A percentile compares a stretch with the other conserved stretches of the same genome.
Evolutionary conservation across 1,139 yeast genomes (phyloP).

Genomic region (Hansenula lynferdii): DNA sequence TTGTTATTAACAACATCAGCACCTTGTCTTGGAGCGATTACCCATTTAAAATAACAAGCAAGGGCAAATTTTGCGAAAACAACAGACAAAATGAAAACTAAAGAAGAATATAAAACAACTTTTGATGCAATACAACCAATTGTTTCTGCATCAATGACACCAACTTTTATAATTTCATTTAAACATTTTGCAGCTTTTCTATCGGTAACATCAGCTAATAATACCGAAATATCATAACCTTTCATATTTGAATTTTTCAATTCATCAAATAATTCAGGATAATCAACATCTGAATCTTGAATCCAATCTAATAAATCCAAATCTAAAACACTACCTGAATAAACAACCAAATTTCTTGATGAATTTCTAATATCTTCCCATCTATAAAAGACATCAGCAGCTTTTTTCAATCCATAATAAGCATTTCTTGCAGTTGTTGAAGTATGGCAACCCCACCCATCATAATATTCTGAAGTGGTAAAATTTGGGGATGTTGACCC

Average conservation of each 20-base stretch:
- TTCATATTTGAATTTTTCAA: constrained; percentile 52
- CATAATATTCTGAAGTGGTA: constrained; percentile 51
- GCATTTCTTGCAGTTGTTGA: constrained; percentile 60
- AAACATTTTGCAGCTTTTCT: constrained; percentile 76
- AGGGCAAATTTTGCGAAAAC: constrained; percentile 71
- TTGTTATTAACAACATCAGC: constrained; percentile 58
- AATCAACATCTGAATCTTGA: constrained; percentile 57
- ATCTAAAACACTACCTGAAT: constrained; percentile 84
- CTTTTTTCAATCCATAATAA: constrained; percentile 54
- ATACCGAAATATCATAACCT: constrained; percentile 80
- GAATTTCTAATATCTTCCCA: constrained; percentile 88
- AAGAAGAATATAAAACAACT: constrained; percentile 73
- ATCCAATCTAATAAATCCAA: constrained; percentile 74
- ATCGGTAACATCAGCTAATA: constrained; percentile 64
- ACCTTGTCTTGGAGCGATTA: constrained; percentile 74
- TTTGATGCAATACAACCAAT: constrained; percentile 95
- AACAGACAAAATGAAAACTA: constrained; percentile 78
- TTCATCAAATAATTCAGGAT: constrained; percentile 67
- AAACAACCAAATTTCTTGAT: constrained; percentile 77
- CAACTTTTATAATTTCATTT: constrained; percentile 84
- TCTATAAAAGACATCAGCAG: constrained; percentile 79
- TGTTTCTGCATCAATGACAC: constrained; percentile 82
- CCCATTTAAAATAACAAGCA: constrained; percentile 90
- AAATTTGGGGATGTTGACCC: constrained; percentile 66
- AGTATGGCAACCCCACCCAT: constrained; percentile 93